Evolutionary conservation across 306 rosid species (phyloP).

Genomic region (Rosa chinensis): DNA sequence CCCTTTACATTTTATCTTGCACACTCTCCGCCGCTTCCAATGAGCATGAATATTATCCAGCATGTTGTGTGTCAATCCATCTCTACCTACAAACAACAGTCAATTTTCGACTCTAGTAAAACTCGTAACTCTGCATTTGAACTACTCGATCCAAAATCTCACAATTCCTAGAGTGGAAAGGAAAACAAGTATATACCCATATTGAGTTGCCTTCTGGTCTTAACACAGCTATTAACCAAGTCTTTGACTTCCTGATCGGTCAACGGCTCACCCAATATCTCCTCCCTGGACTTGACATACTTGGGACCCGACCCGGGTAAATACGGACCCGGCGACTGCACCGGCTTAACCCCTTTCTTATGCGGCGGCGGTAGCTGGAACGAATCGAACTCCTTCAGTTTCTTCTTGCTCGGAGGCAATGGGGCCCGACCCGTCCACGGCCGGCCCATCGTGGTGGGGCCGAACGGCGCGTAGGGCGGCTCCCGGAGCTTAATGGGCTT

Average conservation of each 20-base stretch:
- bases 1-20: slow-evolving; percentile 90
- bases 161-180: neutral
- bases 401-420: slow-evolving; percentile 75
- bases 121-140: neutral
- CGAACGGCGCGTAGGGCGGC: slow-evolving; percentile 66
- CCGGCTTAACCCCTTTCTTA: slow-evolving; percentile 83
- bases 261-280: slow-evolving; percentile 73
- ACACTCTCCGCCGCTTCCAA: slow-evolving; percentile 92
- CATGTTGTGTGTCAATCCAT: slow-evolving; percentile 97
- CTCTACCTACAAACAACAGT: slow-evolving; percentile 66
- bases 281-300: slow-evolving; percentile 68
- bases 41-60: slow-evolving; percentile 97
- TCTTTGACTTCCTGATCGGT: slow-evolving; percentile 55
- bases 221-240: slow-evolving; percentile 48
- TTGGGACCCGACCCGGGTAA: slow-evolving; percentile 66
- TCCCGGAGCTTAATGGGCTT: slow-evolving; percentile 79
- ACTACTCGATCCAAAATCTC: neutral
- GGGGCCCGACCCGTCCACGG: slow-evolving; percentile 93
- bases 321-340: slow-evolving; percentile 83
- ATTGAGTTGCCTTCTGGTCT: slow-evolving; percentile 57
- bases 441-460: slow-evolving; percentile 64
- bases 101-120: slow-evolving; percentile 9
- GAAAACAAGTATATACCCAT: slow-evolving; percentile 43
- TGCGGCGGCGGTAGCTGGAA: slow-evolving; percentile 77
- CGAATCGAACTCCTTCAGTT: slow-evolving; percentile 72